Conservation (phyloP, 208 protist genomes). For the Angomonas ambiguus region DNA sequence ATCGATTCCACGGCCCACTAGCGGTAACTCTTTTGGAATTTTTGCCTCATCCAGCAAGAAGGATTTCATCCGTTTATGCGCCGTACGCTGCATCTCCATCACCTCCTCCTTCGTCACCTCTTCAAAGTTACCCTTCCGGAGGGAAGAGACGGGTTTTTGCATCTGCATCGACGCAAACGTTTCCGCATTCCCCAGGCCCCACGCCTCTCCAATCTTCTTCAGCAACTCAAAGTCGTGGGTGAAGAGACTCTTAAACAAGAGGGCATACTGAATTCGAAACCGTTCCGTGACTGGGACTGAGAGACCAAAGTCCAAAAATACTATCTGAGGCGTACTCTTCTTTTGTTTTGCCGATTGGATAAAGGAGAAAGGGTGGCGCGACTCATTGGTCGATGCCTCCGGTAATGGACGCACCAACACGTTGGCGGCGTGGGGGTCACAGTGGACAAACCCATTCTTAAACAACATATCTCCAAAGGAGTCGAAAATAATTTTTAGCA, state of each 20-base stretch:
- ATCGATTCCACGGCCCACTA: constrained; percentile 73
- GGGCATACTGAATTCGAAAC: constrained; percentile 77
- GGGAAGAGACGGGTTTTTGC: constrained; percentile 60
- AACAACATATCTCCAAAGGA: constrained; percentile 94
- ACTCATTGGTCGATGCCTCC: neutral
- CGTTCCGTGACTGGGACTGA: constrained; percentile 57
- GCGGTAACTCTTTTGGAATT: constrained; percentile 64
- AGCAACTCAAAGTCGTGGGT: constrained; percentile 54
- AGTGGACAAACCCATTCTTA: constrained; percentile 91
- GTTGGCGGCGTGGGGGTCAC: constrained; percentile 92
- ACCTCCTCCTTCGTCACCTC: constrained; percentile 74
- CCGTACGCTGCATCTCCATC: constrained; percentile 36
- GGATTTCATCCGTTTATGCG: constrained; percentile 33
- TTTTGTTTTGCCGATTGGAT: neutral
- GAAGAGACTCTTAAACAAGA: constrained; percentile 76
- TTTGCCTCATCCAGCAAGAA: constrained; percentile 47
- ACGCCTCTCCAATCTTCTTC: constrained; percentile 38
- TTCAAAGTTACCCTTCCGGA: constrained; percentile 45
- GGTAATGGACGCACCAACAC: constrained; percentile 72
- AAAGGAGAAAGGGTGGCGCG: neutral
- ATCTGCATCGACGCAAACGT: constrained; percentile 75
- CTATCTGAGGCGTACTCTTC: constrained; percentile 36
- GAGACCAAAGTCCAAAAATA: constrained; percentile 80
- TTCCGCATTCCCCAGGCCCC: constrained; percentile 69
- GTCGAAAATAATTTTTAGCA: constrained; percentile 76